Evolutionary conservation across 192 early-diverging fungal genomes (phyloP).

Genomic region (Radiomyces spectabilis): DNA sequence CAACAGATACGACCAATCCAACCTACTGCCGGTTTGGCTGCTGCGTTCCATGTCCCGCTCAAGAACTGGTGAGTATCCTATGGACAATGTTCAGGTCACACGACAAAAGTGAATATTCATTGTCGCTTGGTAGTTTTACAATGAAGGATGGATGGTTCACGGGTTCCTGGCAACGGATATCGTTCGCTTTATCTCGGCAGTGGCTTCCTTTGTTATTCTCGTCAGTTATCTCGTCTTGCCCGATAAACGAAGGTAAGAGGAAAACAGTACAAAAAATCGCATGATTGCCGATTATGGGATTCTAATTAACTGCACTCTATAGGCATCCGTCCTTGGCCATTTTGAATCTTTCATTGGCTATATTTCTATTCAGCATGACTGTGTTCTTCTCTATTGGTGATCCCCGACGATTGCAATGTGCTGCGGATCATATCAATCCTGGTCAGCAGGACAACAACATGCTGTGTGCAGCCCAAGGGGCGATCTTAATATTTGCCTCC

Average conservation of each 20-base stretch:
- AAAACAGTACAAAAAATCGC: too few species aligned
- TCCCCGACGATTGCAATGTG: slow-evolving; percentile 38
- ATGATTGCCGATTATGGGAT: too few species aligned
- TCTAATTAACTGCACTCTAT: too few species aligned
- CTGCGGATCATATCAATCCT: slow-evolving; percentile 17
- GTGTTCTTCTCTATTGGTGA: slow-evolving; percentile 39
- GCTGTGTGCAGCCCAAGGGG: slow-evolving; percentile 43
- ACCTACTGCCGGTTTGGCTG: slow-evolving; percentile 36
- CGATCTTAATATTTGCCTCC: slow-evolving; percentile 37
- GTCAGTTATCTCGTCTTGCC: slow-evolving; percentile 38
- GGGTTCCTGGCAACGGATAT: slow-evolving; percentile 37
- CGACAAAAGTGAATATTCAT: neutral
- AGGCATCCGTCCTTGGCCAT: slow-evolving; percentile 42
- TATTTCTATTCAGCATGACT: slow-evolving; percentile 42
- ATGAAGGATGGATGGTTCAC: slow-evolving; percentile 23
- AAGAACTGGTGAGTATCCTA: slow-evolving; percentile 18
- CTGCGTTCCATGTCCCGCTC: slow-evolving; percentile 46
- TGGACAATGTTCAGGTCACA: too few species aligned
- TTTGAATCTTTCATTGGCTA: slow-evolving; percentile 31
- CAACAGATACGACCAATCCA: slow-evolving; percentile 9
- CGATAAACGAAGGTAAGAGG: slow-evolving; percentile 24
- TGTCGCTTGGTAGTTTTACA: slow-evolving; percentile 24
- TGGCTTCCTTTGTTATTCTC: slow-evolving; percentile 27
- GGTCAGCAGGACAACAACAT: slow-evolving; percentile 39
- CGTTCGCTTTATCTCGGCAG: slow-evolving; percentile 33